Base-by-base conservation (phyloP, 371 early-diverging fungal genomes). In the Rhizopus sp. region DNA sequence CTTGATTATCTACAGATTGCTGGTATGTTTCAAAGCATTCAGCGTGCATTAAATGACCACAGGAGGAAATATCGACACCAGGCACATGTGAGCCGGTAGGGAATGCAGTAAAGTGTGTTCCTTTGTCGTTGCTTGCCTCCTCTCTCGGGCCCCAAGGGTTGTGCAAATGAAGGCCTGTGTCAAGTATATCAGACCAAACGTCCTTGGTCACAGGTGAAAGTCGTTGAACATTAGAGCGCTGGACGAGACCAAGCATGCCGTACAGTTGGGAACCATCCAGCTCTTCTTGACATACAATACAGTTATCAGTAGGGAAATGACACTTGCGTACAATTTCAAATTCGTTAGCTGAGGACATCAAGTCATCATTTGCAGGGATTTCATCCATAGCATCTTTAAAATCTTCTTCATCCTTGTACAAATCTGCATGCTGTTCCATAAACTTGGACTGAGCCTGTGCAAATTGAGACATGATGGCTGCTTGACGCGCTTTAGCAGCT, bases 251-350 rank as follows among this genome's bases (percentile, higher is more conserved):
- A 7, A 98, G 78, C 68, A 93, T 86, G 15, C 98, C 98, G 68
- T 90, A 95, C 15, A 90, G 72, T 54, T 82, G 73, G 13, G 70
- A 66, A 23, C 75, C 72, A 47, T 87, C 86, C 35, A 92, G 80
- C 49, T 89, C 91, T 69, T 95, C 98, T 71, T 95, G 96, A 59
- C 98, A 98, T 12, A 96, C 92, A 50, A 98, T 95, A 67, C 98
- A 98, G 17, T 85, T 87, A 13, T 95, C 97, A 0, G 78, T 69
- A 1, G 93, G 92, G 56, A 86, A 91, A 41, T 86, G 83, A 73
- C 86, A 90, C 34, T 70, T 70, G 3, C 80, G 77, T 39, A 82
- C 75, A 34, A 73, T 74, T 29, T 71, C 75, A 6, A 53, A 49
- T 31, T 70, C 69, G 10, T 55, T 56, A 10, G 59, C 64, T 2